Conservation (phyloP, 163 green algal species). For the Coccomyxa subellipsoidea region DNA sequence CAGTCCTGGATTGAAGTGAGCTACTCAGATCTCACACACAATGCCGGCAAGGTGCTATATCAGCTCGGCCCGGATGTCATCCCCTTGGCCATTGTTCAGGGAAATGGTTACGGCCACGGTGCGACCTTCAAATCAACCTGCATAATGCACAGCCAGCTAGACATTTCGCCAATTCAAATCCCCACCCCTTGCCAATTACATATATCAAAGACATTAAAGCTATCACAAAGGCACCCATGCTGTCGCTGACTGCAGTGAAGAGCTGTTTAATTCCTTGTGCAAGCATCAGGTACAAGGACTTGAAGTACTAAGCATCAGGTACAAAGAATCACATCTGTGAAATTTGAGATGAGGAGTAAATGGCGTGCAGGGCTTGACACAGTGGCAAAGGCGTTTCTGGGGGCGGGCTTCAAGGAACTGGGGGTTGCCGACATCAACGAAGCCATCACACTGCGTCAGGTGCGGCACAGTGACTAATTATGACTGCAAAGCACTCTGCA, state of each 20-base stretch:
- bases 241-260: no score
- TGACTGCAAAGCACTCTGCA: no score
- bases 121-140: not conserved
- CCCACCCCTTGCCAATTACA: no score
- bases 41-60: not conserved
- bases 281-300: no score
- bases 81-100: not conserved
- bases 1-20: constrained; percentile 6
- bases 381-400: not conserved
- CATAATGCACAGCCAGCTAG: not conserved
- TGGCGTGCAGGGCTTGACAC: not conserved
- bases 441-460: constrained; percentile 8
- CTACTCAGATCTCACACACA: not conserved
- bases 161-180: no score
- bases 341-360: no score
- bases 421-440: constrained; percentile 2
- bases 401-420: not conserved
- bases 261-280: no score
- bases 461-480: no score
- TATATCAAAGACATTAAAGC: no score
- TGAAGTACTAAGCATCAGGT: no score
- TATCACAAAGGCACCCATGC: no score
- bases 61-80: not conserved
- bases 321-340: no score
- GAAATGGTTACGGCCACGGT: constrained; percentile 5